Percentiles rank a stretch among this genome's conserved stretches.
phyloP scores from a whole-genome alignment of 1,284 basidiomycete species.

The Vanrija humicola region DNA sequence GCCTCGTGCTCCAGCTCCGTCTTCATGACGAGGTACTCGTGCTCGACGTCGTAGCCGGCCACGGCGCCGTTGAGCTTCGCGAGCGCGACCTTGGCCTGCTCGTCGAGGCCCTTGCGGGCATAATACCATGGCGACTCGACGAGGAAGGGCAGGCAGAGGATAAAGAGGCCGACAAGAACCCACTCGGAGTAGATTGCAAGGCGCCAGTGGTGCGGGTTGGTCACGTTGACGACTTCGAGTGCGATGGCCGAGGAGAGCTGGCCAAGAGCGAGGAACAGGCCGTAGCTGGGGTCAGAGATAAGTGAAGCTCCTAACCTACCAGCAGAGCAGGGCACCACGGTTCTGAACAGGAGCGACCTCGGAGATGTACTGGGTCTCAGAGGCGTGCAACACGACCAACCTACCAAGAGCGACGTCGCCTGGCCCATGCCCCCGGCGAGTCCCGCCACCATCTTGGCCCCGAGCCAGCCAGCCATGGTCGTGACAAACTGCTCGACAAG shows the following conservation, averaged over 20 bases:
- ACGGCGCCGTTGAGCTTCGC: slow-evolving; percentile 18
- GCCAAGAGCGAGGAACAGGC: slow-evolving; percentile 1
- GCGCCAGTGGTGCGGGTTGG: slow-evolving; percentile 4
- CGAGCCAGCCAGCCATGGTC: slow-evolving; percentile 1
- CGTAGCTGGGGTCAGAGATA: not conserved
- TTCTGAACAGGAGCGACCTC: slow-evolving; percentile 8
- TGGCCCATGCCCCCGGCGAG: slow-evolving; percentile 9
- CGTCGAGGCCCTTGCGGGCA: slow-evolving; percentile 19
- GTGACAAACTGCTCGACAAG: not conserved
- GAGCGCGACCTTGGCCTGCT: slow-evolving; percentile 20
- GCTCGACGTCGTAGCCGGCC: slow-evolving; percentile 20
- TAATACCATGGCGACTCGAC: slow-evolving; percentile 22
- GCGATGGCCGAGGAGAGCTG: slow-evolving; percentile 4
- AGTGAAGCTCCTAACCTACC: no score
- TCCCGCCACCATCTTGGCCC: slow-evolving; percentile 29
- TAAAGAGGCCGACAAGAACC: slow-evolving; percentile 18
- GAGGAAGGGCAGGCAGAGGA: slow-evolving; percentile 16
- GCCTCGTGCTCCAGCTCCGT: not conserved
- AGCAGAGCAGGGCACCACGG: not conserved
- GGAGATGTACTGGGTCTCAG: not conserved
- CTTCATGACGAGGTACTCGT: slow-evolving; percentile 18
- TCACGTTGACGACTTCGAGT: slow-evolving; percentile 2
- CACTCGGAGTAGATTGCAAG: slow-evolving; percentile 17
- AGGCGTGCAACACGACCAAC: no score
- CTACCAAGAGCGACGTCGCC: not conserved